Evolutionary conservation across 2,329 filamentous ascomycete genomes (phyloP).

Genomic region (Boeremia exigua): DNA sequence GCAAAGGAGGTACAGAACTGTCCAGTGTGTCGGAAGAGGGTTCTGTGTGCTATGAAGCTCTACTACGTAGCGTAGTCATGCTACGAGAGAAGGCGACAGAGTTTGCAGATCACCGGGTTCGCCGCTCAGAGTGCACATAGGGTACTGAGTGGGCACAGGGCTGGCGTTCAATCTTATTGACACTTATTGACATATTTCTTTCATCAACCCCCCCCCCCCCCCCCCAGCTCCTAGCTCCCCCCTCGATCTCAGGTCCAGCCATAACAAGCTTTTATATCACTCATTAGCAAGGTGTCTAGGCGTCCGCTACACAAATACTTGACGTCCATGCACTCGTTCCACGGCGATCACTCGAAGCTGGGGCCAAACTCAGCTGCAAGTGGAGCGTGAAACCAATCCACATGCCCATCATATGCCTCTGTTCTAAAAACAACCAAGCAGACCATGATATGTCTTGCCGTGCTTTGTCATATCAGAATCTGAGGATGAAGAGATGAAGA

Average conservation of each 20-base stretch:
- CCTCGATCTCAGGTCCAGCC: background rate
- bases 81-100: background rate
- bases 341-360: too few relatives aligned
- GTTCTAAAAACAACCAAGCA: background rate
- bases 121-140: background rate
- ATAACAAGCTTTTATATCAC: background rate
- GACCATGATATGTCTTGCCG: background rate
- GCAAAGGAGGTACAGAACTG: constrained; percentile 65
- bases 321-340: too few relatives aligned
- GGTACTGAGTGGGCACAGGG: background rate
- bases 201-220: background rate
- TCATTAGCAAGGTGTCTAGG: constrained; percentile 8
- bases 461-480: background rate
- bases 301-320: background rate
- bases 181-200: background rate
- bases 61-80: constrained; percentile 49
- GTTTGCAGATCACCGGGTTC: too few relatives aligned
- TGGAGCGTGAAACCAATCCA: too few relatives aligned
- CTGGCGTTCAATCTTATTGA: background rate
- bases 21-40: constrained; percentile 65
- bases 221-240: too few relatives aligned
- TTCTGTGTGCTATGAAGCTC: constrained; percentile 64
- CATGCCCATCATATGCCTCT: too few relatives aligned
- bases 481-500: too few relatives aligned
- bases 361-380: too few relatives aligned